phyloP scores from a whole-genome alignment of 2,329 filamentous ascomycete species.

The Cladosporium sp. region DNA sequence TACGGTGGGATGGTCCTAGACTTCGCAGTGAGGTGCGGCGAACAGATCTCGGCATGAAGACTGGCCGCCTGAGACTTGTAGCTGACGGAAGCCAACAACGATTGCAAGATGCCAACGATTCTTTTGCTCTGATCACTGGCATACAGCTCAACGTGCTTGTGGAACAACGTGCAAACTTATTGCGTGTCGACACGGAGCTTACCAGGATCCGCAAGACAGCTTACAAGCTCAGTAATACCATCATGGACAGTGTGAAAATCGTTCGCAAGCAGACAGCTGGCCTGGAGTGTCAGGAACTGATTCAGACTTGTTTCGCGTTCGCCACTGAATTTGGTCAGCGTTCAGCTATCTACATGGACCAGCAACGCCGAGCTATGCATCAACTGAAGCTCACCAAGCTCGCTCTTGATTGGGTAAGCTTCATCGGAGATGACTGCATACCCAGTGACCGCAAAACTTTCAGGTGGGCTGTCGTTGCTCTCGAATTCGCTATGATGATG shows the following conservation, averaged over 20 bases:
- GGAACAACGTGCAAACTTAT: constrained; percentile 89
- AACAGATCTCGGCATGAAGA: constrained; percentile 79
- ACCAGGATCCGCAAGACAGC: constrained; percentile 94
- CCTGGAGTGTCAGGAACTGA: constrained; percentile 88
- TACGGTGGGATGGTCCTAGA: constrained; percentile 75
- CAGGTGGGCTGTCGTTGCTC: constrained; percentile 90
- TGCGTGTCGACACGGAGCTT: constrained; percentile 85
- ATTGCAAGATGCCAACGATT: constrained; percentile 73
- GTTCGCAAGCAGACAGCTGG: constrained; percentile 82
- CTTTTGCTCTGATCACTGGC: constrained; percentile 78
- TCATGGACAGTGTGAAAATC: constrained; percentile 97
- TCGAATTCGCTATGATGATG: constrained; percentile 98
- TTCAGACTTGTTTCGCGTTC: constrained; percentile 97
- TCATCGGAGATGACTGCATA: constrained; percentile 95
- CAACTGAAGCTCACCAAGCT: constrained; percentile 92
- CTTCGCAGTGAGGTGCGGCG: constrained; percentile 73
- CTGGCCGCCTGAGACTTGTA: constrained; percentile 82
- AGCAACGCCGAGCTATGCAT: constrained; percentile 93
- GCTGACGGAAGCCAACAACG: constrained; percentile 81
- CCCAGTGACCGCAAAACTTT: constrained; percentile 94
- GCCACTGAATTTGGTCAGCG: constrained; percentile 98
- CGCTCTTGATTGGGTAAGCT: constrained; percentile 94
- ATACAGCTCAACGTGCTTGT: constrained; percentile 85
- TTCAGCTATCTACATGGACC: constrained; percentile 92
- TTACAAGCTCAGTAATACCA: constrained; percentile 94